Evolutionary conservation across 1,139 yeast species (phyloP), one percentile per base, ranked within the genome.

Genomic region (Sugiyamaella novakii): DNA sequence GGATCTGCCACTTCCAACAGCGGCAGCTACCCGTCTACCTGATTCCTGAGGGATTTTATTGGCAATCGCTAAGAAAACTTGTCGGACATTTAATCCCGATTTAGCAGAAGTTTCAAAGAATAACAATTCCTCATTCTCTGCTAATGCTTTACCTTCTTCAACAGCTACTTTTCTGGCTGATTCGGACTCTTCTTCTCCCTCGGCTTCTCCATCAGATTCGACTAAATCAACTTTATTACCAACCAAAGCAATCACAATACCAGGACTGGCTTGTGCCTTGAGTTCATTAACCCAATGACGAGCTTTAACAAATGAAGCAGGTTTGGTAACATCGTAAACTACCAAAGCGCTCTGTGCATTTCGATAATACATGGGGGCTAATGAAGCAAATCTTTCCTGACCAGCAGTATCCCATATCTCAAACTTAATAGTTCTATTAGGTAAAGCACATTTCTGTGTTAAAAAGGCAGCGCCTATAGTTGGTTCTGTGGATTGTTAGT

Each of bases 391-490:
- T 55, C 98, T 74, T 68, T 92, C 98, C 71, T 92, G 98, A 14
- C 98, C 98, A 0, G 98, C 98, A 11, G 98, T 92, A 66, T 92
- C 98, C 98, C 98, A 92, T 57, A 92, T 92, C 68, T 92, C 98
- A 69, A 89, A 92, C 67, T 92, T 92, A 65, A 92, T 89, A 12
- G 95, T 87, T 59, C 87, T 81, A 56, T 87, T 89, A 33, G 94
- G 94, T 60, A 92, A 84, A 30, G 91, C 84, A 65, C 97, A 94
- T 65, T 94, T 84, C 68, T 92, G 98, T 28, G 98, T 92, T 53
- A 92, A 73, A 65, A 92, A 92, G 1, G 98, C 98, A 3, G 98
- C 98, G 11, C 98, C 98, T 60, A 92, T 91, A 2, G 98, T 92
- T 34, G 98, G 98, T 64, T 91, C 89, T 69, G 27, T 30, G 46